Evolutionary conservation across 169 alveolate species (phyloP), one percentile per base, ranked within the genome.

Genomic region (Cryptosporidium parvum): DNA sequence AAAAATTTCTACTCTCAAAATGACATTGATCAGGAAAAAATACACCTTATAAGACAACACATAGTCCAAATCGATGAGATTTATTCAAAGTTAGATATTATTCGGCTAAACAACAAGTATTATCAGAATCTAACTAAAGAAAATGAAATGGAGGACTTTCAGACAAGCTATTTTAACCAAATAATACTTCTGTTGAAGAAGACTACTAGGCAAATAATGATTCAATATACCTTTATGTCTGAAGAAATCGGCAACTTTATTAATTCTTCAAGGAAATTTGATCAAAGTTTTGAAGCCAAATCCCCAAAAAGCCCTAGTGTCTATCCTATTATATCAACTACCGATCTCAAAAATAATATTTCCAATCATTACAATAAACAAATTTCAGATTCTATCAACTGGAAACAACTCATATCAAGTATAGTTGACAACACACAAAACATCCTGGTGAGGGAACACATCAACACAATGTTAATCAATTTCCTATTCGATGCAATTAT

Each of bases 381-480:
- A 69, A 9, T 37, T 18, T 37, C 70, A 39, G 85, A 71, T 33
- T 51, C 85, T 21, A 3, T 71, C 35, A 48, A 29, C 67, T 71
- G 85, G 85, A 71, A 71, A n/a, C 85, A 71, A 14, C 51, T 71
- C 21, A 16, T 53, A 3, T 45, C 61, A 8, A 71, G 85, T 26
- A 53, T 71, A 12, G 26, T 71, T 31, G 61, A 71, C 9, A 71
- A 4, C n/a, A 51, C 65, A 14, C 85, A 71, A 71, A 71, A 71
- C 29, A 71, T 71, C 14, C 37, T 71, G 26, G 67, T 71, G 18
- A 48, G 85, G 29, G 85, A 71, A 71, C 85, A 71, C 37, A 71
- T 71, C 51, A 71, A 71, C 39, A 23, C 85, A 51, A 71, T 71
- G 85, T 8, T 71, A 71, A 71, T 71, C 39, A 71, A 71, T 21